Evolutionary conservation across 2,329 filamentous ascomycete species (phyloP).

Genomic region (Claviceps arundinis): DNA sequence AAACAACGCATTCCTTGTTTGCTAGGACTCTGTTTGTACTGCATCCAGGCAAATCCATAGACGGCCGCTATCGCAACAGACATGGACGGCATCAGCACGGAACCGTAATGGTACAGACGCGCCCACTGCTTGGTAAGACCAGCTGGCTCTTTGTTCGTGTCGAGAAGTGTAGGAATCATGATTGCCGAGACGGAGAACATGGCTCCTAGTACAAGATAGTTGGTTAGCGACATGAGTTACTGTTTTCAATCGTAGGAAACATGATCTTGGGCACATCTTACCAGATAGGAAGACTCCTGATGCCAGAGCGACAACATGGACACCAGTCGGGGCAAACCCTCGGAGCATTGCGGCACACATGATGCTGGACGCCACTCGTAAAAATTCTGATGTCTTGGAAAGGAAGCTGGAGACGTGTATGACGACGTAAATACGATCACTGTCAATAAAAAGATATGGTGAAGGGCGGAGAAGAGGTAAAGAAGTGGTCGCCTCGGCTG

Average conservation of each 20-base stretch:
- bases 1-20: background rate
- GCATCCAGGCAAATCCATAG: background rate
- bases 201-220: background rate
- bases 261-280: background rate
- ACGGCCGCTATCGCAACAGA: background rate
- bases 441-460: no score
- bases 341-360: background rate
- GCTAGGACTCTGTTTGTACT: background rate
- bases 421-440: no score
- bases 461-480: no score
- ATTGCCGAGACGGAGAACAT: slow-evolving; percentile 5
- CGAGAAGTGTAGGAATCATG: slow-evolving; percentile 4
- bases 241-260: no score
- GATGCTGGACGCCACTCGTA: no score
- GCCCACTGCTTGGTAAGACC: slow-evolving; percentile 2
- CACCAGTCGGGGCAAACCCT: background rate
- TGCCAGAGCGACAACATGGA: background rate
- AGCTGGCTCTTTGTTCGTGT: background rate
- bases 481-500: no score
- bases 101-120: slow-evolving; percentile 7
- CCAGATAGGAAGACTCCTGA: slow-evolving; percentile 4
- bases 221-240: background rate
- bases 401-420: no score
- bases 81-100: slow-evolving; percentile 2
- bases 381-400: no score